Evolutionary conservation across 2,329 filamentous ascomycete genomes (phyloP), one percentile per base, ranked within the genome.

Genomic region (Ascochyta viciae-villosae): DNA sequence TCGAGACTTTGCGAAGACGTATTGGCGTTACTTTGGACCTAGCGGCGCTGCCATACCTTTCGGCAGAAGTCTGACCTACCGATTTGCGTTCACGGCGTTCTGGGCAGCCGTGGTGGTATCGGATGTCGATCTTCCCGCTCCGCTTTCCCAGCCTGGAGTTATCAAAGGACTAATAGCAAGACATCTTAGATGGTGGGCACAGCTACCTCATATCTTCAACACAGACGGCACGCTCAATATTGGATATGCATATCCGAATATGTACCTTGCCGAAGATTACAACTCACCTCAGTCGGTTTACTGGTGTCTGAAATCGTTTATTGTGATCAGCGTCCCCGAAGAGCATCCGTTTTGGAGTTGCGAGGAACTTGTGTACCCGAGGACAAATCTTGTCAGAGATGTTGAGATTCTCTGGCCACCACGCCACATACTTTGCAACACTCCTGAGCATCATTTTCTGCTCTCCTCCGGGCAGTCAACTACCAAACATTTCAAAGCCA

Each of bases 211-310:
- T 33, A 78, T 82, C 1, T 82, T 82, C 62, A 66, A 78, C 43
- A 42, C 70, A 0, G 80, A 83, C 53, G 80, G 80, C 0, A 81
- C 79, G 0, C 46, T 81, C 10, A 81, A 75, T 6, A 80, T 82
- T 22, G 81, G 73, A 1, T 78, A 70, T 50, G 59, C 66, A 6
- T 76, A 74, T 39, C 68, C 73, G n/a, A 83, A 83, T 55, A 82
- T 82, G 80, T 82, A 78, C 57, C 74, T 84, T 70, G 68, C 71
- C 6, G 82, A 84, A 59, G 77, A 82, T 54, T 84, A 84, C 59
- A 84, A 83, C 62, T 83, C 81, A 0, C 81, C 81, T 0, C 81
- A 83, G 58, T 83, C 80, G 0, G 71, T 76, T 0, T 84, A 83
- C 59, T 84, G 81, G 82, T 77, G 74, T 19, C 64, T 83, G 3